Evolutionary conservation across 2,329 filamentous ascomycete genomes (phyloP), one percentile per base, ranked within the genome.

Genomic region (Fusarium stilboides): DNA sequence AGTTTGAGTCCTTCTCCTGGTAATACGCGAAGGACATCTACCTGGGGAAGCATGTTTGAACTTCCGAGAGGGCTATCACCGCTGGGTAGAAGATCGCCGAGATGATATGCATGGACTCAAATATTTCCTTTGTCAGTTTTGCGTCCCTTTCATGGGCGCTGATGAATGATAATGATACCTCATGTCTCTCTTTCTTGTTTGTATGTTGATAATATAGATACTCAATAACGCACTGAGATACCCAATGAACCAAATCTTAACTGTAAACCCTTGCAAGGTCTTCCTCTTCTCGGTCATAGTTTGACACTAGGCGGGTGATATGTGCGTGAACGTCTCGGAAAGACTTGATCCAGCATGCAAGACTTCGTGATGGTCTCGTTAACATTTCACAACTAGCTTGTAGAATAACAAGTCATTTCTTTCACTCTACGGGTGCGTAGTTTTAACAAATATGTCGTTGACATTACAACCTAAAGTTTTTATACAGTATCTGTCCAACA

Each of bases 401-500:
- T 28, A 28, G 10, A 28, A 28, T 28, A 28, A 28, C 8, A 28
- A 28, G 26, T 9, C 26, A 28, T 28, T 28, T 3, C 26, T 10
- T 3, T 28, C 9, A 28, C 26, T 28, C 26, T 10, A 9, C 26
- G 26, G 9, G 26, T 28, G 26, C 20, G 19, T 26, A 20, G 20
- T 20, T 28, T 31, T 5, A 55, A 12, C 37, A 36, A 31, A 37
- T 42, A 24, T 53, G 42, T 58, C 31, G 36, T 70, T 45, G 40
- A 50, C 42, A 57, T 31, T 57, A 31, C 36, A 55, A 44, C 49
- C 42, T 65, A 40, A 39, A 59, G 40, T 28, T 39, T 65, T 55
- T 74, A 46, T 70, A 68, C 62, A 67, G 46, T 60, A 46, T 60
- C 45, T 67, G 54, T 50, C 45, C 54, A 72, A 44, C 52, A 40